Conservation (phyloP, 225 moss, liverwort and hornwort genomes). For the Sphagnum contortum region DNA sequence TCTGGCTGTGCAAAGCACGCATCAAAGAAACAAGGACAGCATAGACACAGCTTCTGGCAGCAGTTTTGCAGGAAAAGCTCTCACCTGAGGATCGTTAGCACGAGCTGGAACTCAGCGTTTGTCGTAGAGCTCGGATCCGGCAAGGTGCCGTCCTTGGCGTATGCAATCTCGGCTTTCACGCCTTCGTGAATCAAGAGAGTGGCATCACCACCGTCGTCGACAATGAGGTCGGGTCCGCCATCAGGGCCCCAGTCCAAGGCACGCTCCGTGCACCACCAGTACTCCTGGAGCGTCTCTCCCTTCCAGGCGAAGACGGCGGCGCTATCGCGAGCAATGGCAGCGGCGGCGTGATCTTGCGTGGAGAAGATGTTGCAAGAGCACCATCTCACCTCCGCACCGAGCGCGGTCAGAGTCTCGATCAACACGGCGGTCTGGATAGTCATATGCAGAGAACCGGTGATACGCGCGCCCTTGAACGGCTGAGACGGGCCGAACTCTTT, state of each 20-base stretch:
- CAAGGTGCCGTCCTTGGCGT: slow-evolving; percentile 59
- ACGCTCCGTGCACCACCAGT: slow-evolving; percentile 99
- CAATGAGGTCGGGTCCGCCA: slow-evolving; percentile 90
- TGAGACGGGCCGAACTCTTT: slow-evolving; percentile 67
- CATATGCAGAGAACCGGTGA: slow-evolving; percentile 95
- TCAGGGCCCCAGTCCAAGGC: slow-evolving; percentile 83
- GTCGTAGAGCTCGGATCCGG: slow-evolving; percentile 71
- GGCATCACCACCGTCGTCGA: slow-evolving; percentile 92
- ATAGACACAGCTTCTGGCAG: too few relatives aligned
- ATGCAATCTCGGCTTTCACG: slow-evolving; percentile 90
- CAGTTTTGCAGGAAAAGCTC: too few relatives aligned
- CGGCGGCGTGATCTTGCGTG: slow-evolving; percentile 88
- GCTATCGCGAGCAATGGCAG: slow-evolving; percentile 81
- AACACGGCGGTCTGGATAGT: slow-evolving; percentile 86
- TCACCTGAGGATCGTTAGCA: slow-evolving; percentile 58
- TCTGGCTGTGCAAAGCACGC: too few relatives aligned
- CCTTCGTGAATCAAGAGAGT: slow-evolving; percentile 94
- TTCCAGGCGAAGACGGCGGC: slow-evolving; percentile 98
- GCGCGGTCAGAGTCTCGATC: slow-evolving; percentile 81
- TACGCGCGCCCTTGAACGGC: slow-evolving; percentile 86
- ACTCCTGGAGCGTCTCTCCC: slow-evolving; percentile 94
- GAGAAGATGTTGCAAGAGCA: slow-evolving; percentile 98
- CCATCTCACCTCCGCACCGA: slow-evolving; percentile 93
- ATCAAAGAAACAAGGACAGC: too few relatives aligned
- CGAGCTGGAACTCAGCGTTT: slow-evolving; percentile 87